A percentile compares a stretch with the other conserved stretches of the same genome.
Evolutionary conservation across 768 basidiomycete species (phyloP).

Genomic region (Auricularia sp.): DNA sequence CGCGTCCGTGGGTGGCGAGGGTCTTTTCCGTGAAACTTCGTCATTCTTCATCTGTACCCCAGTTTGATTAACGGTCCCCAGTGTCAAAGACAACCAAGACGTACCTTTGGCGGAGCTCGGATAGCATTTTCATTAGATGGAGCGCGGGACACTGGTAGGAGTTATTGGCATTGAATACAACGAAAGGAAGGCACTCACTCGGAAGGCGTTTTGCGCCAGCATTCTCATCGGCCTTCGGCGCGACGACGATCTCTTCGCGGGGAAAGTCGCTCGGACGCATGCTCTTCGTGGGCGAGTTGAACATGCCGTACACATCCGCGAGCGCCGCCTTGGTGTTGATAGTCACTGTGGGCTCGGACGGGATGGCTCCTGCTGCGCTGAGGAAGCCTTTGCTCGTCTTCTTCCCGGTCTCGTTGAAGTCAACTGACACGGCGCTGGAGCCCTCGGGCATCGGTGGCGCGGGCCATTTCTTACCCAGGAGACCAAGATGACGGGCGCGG

Average conservation of each 20-base stretch:
- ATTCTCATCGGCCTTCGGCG: not conserved
- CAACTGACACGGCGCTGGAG: slow-evolving; percentile 21
- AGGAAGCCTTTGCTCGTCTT: slow-evolving; percentile 32
- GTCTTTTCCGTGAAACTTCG: not conserved
- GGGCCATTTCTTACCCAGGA: slow-evolving; percentile 79
- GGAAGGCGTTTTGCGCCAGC: slow-evolving; percentile 24
- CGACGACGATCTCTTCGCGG: no score
- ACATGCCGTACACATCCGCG: slow-evolving; percentile 92
- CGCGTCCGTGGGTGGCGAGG: not conserved
- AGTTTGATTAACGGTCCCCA: no score
- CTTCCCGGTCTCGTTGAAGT: slow-evolving; percentile 53
- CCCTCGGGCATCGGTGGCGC: slow-evolving; percentile 33
- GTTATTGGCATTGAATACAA: not conserved
- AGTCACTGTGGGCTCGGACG: slow-evolving; percentile 75
- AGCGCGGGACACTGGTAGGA: not conserved
- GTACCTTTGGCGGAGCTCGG: not conserved
- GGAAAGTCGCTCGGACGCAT: slow-evolving; percentile 7
- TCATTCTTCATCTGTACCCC: not conserved
- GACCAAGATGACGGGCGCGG: slow-evolving; percentile 69
- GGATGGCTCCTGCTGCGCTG: slow-evolving; percentile 21
- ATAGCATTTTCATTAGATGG: not conserved
- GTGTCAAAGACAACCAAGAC: not conserved
- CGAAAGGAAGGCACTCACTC: slow-evolving; percentile 19
- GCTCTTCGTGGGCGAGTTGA: slow-evolving; percentile 41
- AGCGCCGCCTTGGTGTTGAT: slow-evolving; percentile 96